Evolutionary conservation across 2,329 filamentous ascomycete species (phyloP), one percentile per base, ranked within the genome.

Genomic region (Arthrocladium fulminans): DNA sequence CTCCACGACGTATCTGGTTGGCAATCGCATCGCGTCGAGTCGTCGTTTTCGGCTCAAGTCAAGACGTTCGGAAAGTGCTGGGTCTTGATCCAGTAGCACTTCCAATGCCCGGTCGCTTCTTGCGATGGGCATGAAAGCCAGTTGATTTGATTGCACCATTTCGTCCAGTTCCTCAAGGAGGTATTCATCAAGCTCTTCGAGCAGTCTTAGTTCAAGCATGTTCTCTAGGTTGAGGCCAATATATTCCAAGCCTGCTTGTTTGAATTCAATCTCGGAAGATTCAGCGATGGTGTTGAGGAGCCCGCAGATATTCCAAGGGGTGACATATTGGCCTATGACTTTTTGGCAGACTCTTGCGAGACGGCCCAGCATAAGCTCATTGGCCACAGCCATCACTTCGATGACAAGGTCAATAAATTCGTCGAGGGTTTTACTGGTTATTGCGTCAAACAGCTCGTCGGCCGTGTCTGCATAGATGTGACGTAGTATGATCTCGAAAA

Each of bases 311-410:
- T 95, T 98, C 22, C 89, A 83, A 3, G 81, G 84, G 42, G 63
- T 61, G 62, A 57, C 54, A 49, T 47, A 53, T 44, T 79, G 79
- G 29, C 88, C 89, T 51, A 97, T 77, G 19, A 88, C 69, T 50
- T 79, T 81, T 63, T 98, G 92, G 63, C 92, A 97, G 23, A 94
- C 81, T 63, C 95, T 86, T 3, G 87, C 88, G 3, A 98, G 70
- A 5, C 89, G 78, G 62, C 96, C 88, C 40, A 98, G 76, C 89
- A 98, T 96, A 49, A 98, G 71, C 65, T 98, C 90, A 61, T 98
- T 92, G 10, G 89, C 88, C 45, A 87, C 83, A 48, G 81, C 81
- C 76, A 97, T 83, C 38, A 97, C 86, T 58, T 95, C 88, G 68
- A 97, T 77, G 7, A 96, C 76, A n/a, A 92, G 72, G 58, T 97